Percentiles rank a stretch among this genome's conserved stretches.
These are phyloP conservation scores for Pseudogymnoascus pannorum DNA, from an alignment of 2,329 filamentous ascomycete genomes.

Conservation along the genomic window DNA sequence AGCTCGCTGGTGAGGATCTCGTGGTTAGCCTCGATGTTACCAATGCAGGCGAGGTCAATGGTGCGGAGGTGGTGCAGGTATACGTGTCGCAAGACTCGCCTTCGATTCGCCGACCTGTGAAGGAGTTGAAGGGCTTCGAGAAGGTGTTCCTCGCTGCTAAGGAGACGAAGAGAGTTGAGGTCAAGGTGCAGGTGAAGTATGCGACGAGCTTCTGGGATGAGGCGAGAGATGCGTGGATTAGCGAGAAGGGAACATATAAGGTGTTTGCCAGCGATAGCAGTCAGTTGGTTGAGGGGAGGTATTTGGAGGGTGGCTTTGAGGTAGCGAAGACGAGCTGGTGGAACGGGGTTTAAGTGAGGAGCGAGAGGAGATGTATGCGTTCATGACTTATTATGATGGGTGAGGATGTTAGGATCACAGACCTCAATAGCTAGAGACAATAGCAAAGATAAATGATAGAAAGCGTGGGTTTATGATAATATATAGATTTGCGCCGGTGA, in stretches of 20 bases:
- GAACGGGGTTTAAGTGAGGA: conserved; percentile 8
- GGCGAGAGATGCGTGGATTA: conserved; percentile 33
- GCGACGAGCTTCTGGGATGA: conserved; percentile 37
- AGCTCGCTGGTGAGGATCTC: conserved; percentile 38
- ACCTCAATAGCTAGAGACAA: not conserved
- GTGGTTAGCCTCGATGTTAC: conserved; percentile 44
- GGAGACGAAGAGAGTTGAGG: conserved; percentile 27
- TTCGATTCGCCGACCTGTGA: conserved; percentile 31
- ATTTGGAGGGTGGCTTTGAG: not conserved
- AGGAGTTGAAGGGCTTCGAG: conserved; percentile 38
- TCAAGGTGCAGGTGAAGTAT: conserved; percentile 29
- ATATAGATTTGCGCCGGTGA: conserved; percentile 2
- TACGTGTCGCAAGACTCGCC: conserved; percentile 25
- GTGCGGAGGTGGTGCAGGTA: conserved; percentile 27
- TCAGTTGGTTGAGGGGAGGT: conserved; percentile 6
- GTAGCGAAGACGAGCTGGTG: conserved; percentile 12
- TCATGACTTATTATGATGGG: not conserved
- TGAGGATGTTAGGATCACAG: not conserved
- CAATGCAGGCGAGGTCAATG: conserved; percentile 21
- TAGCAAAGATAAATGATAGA: not conserved
- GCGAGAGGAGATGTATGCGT: not conserved
- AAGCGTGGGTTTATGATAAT: not conserved
- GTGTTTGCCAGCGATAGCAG: conserved; percentile 22
- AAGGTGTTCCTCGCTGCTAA: conserved; percentile 35
- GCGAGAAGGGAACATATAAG: conserved; percentile 32